Base-by-base conservation (phyloP, 73 alveolate species). In the Loxodes magnus region DNA sequence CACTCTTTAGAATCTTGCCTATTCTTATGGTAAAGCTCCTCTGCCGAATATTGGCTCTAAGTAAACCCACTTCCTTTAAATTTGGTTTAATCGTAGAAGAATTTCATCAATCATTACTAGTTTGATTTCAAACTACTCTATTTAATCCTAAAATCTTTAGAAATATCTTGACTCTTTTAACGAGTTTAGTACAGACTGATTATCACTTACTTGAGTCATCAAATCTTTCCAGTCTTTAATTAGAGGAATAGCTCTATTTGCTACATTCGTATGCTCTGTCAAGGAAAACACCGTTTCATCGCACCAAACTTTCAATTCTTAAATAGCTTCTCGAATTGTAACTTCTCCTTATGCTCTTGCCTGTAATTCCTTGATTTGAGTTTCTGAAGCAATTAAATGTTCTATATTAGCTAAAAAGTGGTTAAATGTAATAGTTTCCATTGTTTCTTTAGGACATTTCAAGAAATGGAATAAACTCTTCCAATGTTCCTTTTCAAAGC, bases 401-500 rank as follows among this genome's bases (percentile, higher is more conserved):
- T 71, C 73, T 38, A 77, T 78, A 4, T 74, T 41, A 34, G 65
- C 90, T 7, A 86, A 43, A 56, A 87, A 77, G 69, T 94, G 87
- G 26, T 79, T 75, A 84, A 95, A 92, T 73, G 73, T 88, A 74
- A 95, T 67, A 56, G 79, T 92, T 31, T 96, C 99, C 48, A 85
- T 80, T 17, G 95, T 83, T 35, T 94, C 98, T 56, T 93, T 90
- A 28, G 96, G 97, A 60, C 88, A 54, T 43, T 92, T 82, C 42
- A 96, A 68, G 69, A 93, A 77, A 46, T 88, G 72, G 79, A 96
- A 91, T 30, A 96, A 73, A 30, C 74, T 73, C 70, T 90, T 87
- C 99, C 99, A 96, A 59, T 96, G 99, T 67, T 96, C 99, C 46
- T 92, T 86, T 63, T 96, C 99, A 55, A 96, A 96, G 35, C 98